Evolutionary conservation across 129 eudicot genomes (phyloP).

Genomic region (Flaveria trinervia): DNA sequence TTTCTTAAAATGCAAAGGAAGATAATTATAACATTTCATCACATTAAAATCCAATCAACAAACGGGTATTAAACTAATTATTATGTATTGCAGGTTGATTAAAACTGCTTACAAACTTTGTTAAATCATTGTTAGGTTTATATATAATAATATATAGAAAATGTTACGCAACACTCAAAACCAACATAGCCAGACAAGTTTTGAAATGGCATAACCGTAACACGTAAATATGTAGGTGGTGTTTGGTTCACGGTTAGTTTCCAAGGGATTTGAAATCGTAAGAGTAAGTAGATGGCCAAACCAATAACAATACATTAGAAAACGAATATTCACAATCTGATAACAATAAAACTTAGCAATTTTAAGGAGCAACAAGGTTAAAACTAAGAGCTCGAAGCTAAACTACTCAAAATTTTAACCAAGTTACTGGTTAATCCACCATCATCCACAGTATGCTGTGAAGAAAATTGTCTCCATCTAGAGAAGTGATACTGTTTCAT

Average conservation of each 20-base stretch:
- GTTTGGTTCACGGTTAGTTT: not conserved
- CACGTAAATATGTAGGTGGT: not conserved
- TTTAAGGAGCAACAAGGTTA: not conserved
- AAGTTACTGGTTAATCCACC: not conserved
- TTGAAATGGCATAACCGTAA: not conserved
- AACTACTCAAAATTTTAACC: not conserved
- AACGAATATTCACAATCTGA: slow-evolving; percentile 7
- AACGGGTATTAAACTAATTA: too few species aligned
- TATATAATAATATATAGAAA: too few species aligned
- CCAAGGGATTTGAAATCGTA: not conserved
- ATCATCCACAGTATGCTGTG: slow-evolving; percentile 11
- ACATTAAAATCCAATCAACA: too few species aligned
- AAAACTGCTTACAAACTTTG: too few species aligned
- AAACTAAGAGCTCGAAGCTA: not conserved
- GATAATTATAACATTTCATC: too few species aligned
- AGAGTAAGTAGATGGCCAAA: not conserved
- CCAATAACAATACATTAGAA: not conserved
- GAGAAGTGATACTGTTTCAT: slow-evolving; percentile 25
- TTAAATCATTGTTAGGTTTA: not conserved
- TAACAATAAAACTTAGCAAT: not conserved
- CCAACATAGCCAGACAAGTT: not conserved
- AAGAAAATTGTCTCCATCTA: slow-evolving; percentile 7
- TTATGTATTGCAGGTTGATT: too few species aligned
- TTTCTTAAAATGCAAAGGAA: too few species aligned
- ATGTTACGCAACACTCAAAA: not conserved